These are phyloP conservation scores for Cordyceps farinosa DNA, from an alignment of 2,329 filamentous ascomycete genomes.

Conservation along the genomic window DNA sequence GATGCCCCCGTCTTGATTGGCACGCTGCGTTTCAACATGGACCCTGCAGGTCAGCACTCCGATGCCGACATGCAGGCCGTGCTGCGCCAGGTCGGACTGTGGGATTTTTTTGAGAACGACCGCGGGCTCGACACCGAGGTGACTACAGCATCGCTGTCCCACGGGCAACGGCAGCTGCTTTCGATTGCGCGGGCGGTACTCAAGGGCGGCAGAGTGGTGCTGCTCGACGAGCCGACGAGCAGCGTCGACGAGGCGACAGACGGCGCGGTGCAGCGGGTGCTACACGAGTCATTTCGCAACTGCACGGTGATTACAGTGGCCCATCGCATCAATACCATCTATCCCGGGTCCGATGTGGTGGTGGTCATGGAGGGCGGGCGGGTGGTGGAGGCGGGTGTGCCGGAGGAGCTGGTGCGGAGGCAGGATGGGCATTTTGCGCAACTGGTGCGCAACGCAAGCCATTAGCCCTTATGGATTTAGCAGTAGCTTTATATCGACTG, in stretches of 20 bases:
- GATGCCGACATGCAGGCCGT: conserved; percentile 42
- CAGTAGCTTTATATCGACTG: not conserved
- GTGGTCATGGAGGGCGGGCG: conserved; percentile 12
- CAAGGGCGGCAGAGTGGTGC: conserved; percentile 31
- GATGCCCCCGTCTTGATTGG: conserved; percentile 49
- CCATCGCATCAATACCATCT: conserved; percentile 16
- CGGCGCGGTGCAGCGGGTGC: not conserved
- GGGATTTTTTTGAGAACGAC: conserved; percentile 35
- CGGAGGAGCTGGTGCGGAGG: conserved; percentile 6
- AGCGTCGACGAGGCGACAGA: conserved; percentile 10
- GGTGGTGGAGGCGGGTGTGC: conserved; percentile 13
- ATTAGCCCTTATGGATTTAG: too few relatives aligned
- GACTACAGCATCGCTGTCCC: conserved; percentile 31
- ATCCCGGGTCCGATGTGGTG: conserved; percentile 14
- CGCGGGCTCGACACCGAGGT: conserved; percentile 38
- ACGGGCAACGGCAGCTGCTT: conserved; percentile 46
- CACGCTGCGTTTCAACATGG: conserved; percentile 46
- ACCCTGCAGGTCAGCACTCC: conserved; percentile 36
- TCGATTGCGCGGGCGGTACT: conserved; percentile 36
- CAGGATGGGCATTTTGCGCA: conserved; percentile 5
- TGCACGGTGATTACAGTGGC: conserved; percentile 15
- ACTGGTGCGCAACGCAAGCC: not conserved
- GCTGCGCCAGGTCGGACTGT: conserved; percentile 43
- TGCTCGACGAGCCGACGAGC: conserved; percentile 30
- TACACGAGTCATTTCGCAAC: not conserved